Conservation (phyloP, 768 basidiomycete genomes). For the Panaeolus papilionaceus region DNA sequence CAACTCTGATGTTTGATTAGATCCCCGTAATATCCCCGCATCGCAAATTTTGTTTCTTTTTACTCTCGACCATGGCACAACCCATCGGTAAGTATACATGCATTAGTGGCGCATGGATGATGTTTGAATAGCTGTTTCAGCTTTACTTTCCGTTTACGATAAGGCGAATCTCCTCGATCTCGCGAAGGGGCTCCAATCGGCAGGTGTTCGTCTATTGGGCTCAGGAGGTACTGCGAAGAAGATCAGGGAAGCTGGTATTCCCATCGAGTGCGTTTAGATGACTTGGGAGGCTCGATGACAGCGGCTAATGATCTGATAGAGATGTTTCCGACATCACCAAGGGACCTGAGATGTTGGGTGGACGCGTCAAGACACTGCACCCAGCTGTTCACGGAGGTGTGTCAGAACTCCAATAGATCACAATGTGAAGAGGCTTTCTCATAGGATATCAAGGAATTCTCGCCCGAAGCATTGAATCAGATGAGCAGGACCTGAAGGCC, state of each 20-base stretch:
- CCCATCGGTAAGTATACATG: slow-evolving; percentile 32
- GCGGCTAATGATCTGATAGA: slow-evolving; percentile 44
- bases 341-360: slow-evolving; percentile 98
- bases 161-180: slow-evolving; percentile 90
- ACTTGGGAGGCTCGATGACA: neutral
- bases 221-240: slow-evolving; percentile 98
- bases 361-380: slow-evolving; percentile 97
- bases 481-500: slow-evolving; percentile 82
- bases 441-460: slow-evolving; percentile 76
- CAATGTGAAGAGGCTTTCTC: slow-evolving; percentile 15
- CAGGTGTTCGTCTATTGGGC: slow-evolving; percentile 88
- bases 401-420: slow-evolving; percentile 12
- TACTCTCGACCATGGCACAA: slow-evolving; percentile 32
- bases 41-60: slow-evolving; percentile 13
- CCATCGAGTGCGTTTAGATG: slow-evolving; percentile 75
- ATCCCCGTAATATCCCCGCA: slow-evolving; percentile 9
- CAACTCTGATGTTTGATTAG: slow-evolving; percentile 12
- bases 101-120: slow-evolving; percentile 8
- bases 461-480: slow-evolving; percentile 89
- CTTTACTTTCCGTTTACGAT: slow-evolving; percentile 95
- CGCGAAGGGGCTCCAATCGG: slow-evolving; percentile 79
- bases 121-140: slow-evolving; percentile 42
- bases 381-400: slow-evolving; percentile 97
- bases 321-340: slow-evolving; percentile 98
- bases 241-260: slow-evolving; percentile 91